These are phyloP conservation scores for Hypoxylon sp. DNA, from an alignment of 2,329 filamentous ascomycete species.

Conservation along the genomic window DNA sequence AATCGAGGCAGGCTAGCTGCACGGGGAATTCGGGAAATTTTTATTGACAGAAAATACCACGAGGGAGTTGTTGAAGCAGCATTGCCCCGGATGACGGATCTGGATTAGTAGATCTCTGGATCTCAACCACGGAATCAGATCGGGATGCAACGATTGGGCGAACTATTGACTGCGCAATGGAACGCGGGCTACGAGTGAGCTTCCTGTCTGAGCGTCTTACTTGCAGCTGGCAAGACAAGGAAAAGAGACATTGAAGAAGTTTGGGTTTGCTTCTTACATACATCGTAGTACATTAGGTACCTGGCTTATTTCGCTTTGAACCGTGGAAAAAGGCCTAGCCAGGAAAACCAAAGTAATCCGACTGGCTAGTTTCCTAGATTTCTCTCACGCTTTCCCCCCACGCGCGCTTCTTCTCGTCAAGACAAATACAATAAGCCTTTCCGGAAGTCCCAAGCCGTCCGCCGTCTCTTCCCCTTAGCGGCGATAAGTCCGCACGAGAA, in stretches of 20 bases:
- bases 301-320: slow-evolving; percentile 27
- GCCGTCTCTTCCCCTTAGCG: slow-evolving; percentile 27
- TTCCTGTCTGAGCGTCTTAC: slow-evolving; percentile 15
- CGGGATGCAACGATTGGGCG: slow-evolving; percentile 38
- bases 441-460: slow-evolving; percentile 32
- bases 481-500: slow-evolving; percentile 23
- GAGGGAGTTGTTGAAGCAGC: too few species aligned
- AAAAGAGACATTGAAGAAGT: slow-evolving; percentile 12
- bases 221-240: slow-evolving; percentile 12
- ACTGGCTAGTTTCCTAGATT: slow-evolving; percentile 15
- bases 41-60: slow-evolving; percentile 24
- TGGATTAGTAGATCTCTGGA: slow-evolving; percentile 46
- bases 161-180: slow-evolving; percentile 23
- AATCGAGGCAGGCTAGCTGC: slow-evolving; percentile 16
- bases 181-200: slow-evolving; percentile 24
- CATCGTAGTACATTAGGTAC: slow-evolving; percentile 5
- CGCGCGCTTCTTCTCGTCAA: slow-evolving; percentile 17
- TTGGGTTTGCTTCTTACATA: slow-evolving; percentile 21
- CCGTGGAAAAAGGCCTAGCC: slow-evolving; percentile 3
- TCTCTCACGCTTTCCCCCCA: slow-evolving; percentile 10
- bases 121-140: slow-evolving; percentile 40
- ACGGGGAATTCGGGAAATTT: slow-evolving; percentile 33
- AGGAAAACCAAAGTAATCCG: slow-evolving; percentile 29
- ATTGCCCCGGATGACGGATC: slow-evolving; percentile 45
- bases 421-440: slow-evolving; percentile 36